Conservation (phyloP, 352 stramenopile genomes). For the Phytophthora citrophthora region DNA sequence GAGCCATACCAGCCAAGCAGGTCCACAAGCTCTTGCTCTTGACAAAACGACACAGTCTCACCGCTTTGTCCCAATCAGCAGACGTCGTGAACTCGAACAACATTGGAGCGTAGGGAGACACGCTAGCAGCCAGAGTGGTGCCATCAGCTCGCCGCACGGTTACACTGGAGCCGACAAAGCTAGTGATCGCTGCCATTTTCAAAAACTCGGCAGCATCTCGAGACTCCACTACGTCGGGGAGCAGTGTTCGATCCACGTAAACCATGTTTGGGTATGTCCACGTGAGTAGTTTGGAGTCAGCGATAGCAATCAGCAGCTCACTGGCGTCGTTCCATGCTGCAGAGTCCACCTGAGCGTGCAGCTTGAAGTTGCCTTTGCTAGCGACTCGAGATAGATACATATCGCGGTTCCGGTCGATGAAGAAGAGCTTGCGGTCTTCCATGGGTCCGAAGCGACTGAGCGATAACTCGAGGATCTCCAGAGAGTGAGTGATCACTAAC, state of each 20-base stretch:
- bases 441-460: constrained; percentile 81
- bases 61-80: constrained; percentile 91
- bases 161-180: constrained; percentile 87
- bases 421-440: constrained; percentile 85
- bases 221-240: constrained; percentile 78
- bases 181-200: constrained; percentile 87
- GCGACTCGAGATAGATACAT: constrained; percentile 78
- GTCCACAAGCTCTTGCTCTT: constrained; percentile 92
- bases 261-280: constrained; percentile 94
- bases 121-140: constrained; percentile 77
- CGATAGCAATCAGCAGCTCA: constrained; percentile 89
- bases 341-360: constrained; percentile 92
- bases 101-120: constrained; percentile 85
- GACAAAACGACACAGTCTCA: constrained; percentile 92
- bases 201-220: constrained; percentile 84
- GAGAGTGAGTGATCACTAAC: constrained; percentile 63
- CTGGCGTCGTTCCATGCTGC: constrained; percentile 90
- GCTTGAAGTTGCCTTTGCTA: constrained; percentile 76
- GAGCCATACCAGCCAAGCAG: constrained; percentile 89
- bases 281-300: constrained; percentile 88
- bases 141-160: constrained; percentile 89
- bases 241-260: constrained; percentile 91
- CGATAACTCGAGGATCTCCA: constrained; percentile 84
- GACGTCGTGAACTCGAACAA: constrained; percentile 87
- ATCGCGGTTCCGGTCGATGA: constrained; percentile 91